These are phyloP conservation scores for Backusella mclennaniae DNA, from an alignment of 192 early-diverging fungal genomes.

Conservation along the genomic window DNA sequence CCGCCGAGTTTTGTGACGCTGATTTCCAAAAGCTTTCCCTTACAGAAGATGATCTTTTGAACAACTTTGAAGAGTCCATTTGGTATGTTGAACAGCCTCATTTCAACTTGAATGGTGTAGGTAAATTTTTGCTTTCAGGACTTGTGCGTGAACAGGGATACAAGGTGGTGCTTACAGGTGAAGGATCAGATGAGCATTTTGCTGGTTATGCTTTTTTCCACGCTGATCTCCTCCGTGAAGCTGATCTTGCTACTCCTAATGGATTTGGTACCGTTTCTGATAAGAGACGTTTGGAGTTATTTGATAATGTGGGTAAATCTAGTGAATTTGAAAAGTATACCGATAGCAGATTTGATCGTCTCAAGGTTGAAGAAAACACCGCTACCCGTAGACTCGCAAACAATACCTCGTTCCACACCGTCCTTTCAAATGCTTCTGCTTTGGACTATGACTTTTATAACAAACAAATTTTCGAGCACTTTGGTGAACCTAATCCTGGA, in stretches of 20 bases:
- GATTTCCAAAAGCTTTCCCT: slow-evolving; percentile 17
- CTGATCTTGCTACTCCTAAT: slow-evolving; percentile 1
- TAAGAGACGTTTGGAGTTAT: not conserved
- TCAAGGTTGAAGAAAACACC: not conserved
- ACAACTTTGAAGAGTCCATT: slow-evolving; percentile 15
- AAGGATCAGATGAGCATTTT: slow-evolving; percentile 24
- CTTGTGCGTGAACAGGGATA: slow-evolving; percentile 12
- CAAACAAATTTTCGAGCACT: not conserved
- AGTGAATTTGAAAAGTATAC: not conserved
- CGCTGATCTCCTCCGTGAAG: slow-evolving; percentile 12
- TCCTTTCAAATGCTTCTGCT: not conserved
- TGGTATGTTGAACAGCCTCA: slow-evolving; percentile 20
- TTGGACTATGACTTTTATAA: not conserved
- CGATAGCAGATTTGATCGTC: not conserved
- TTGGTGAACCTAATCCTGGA: not conserved
- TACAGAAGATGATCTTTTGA: slow-evolving; percentile 12
- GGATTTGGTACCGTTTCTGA: slow-evolving; percentile 15
- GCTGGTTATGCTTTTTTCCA: slow-evolving; percentile 18
- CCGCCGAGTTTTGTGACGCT: not conserved
- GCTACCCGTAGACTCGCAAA: not conserved
- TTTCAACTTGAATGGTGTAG: slow-evolving; percentile 17
- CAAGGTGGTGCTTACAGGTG: slow-evolving; percentile 28
- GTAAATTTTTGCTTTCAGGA: slow-evolving; percentile 18
- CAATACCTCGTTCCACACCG: not conserved
- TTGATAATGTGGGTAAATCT: not conserved